phyloP scores from a whole-genome alignment of 192 early-diverging fungal genomes.

The Martensiomyces pterosporus region DNA sequence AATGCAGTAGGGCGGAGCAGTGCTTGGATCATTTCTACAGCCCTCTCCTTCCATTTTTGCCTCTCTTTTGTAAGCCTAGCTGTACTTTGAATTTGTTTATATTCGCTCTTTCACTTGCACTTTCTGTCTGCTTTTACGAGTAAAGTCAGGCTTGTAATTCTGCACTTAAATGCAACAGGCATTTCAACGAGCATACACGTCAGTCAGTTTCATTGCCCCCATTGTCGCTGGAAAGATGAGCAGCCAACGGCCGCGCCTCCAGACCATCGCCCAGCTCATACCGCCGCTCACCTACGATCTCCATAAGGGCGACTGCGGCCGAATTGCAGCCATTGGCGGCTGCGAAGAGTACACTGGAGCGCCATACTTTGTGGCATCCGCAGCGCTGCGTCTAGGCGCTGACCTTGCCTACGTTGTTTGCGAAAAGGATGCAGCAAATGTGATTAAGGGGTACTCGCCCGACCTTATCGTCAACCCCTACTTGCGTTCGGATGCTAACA shows the following conservation, averaged over 20 bases:
- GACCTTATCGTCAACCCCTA: constrained; percentile 95
- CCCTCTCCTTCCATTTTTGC: too few relatives aligned
- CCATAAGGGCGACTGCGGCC: constrained; percentile 48
- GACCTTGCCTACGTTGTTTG: constrained; percentile 87
- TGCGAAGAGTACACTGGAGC: constrained; percentile 79
- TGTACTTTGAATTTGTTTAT: constrained; percentile 1
- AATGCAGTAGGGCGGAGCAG: too few relatives aligned
- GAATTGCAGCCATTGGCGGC: constrained; percentile 34
- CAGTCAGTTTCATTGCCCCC: constrained; percentile 41
- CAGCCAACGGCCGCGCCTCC: constrained; percentile 33
- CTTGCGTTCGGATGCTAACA: constrained; percentile 49
- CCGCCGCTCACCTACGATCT: constrained; percentile 35
- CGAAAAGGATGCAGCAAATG: constrained; percentile 66
- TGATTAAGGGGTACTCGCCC: constrained; percentile 79
- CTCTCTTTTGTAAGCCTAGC: not conserved
- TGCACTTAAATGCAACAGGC: constrained; percentile 24
- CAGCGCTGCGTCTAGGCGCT: constrained; percentile 58
- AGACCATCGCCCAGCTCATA: constrained; percentile 40
- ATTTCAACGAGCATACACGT: constrained; percentile 25
- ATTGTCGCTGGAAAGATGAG: constrained; percentile 44
- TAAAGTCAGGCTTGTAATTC: not conserved
- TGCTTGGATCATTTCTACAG: too few relatives aligned
- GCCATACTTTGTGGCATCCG: constrained; percentile 69
- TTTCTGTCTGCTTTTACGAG: not conserved
- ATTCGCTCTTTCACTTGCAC: not conserved